Evolutionary conservation across 108 stramenopile species (phyloP).

Genomic region (Chaetoceros muelleri): DNA sequence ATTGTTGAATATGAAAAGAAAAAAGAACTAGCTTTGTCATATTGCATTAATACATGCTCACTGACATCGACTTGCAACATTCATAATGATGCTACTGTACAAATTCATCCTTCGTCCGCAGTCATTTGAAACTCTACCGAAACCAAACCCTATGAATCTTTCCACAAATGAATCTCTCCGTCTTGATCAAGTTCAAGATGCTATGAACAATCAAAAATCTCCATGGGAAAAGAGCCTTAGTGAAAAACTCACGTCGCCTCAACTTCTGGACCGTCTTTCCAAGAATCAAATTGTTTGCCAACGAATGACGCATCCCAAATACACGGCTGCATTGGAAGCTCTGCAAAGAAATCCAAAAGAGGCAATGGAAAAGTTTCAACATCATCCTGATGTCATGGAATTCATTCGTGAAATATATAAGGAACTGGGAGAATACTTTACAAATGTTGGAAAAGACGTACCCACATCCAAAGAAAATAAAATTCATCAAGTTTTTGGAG

Average conservation of each 20-base stretch:
- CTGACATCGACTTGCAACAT: no score
- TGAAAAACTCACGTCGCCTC: background rate
- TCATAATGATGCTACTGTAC: no score
- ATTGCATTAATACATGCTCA: no score
- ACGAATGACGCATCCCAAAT: slow-evolving; percentile 24
- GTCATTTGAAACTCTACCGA: no score
- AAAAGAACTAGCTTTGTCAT: no score
- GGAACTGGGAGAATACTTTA: background rate
- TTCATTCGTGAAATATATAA: background rate
- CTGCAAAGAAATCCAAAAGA: slow-evolving; percentile 34
- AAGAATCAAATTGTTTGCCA: slow-evolving; percentile 22
- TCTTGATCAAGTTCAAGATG: slow-evolving; percentile 7
- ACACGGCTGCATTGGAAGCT: slow-evolving; percentile 21
- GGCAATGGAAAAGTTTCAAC: slow-evolving; percentile 14
- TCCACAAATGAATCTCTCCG: no score
- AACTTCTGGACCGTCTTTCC: background rate
- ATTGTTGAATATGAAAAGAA: no score
- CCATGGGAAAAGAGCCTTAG: background rate
- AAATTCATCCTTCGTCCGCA: no score
- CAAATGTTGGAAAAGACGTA: background rate
- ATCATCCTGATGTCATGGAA: slow-evolving; percentile 1
- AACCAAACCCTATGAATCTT: no score
- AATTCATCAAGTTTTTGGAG: background rate
- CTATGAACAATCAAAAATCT: background rate
- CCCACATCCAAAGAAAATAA: background rate